phyloP scores from a whole-genome alignment of 2,329 filamentous ascomycete species.

The Aspergillus glaucus region DNA sequence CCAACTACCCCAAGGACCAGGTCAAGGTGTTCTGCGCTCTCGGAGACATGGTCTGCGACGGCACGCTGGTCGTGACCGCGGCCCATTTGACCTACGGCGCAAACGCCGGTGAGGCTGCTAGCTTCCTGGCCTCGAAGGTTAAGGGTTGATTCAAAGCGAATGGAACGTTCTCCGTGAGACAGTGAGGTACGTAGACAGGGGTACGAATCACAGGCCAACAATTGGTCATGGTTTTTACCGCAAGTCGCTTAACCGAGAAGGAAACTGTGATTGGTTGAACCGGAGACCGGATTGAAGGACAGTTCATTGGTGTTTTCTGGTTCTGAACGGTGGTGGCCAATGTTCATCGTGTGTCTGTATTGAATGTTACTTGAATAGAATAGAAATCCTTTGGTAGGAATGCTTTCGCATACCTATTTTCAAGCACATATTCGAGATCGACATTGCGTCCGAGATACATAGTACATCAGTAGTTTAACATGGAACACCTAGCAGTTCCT shows the following conservation, averaged over 20 bases:
- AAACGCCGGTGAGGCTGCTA: conserved; percentile 11
- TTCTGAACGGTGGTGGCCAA: background rate
- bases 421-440: background rate
- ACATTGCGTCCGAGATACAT: background rate
- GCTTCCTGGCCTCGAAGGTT: conserved; percentile 13
- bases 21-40: conserved; percentile 19
- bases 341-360: too few species aligned
- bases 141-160: background rate
- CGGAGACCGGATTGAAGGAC: background rate
- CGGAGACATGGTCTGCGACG: conserved; percentile 21
- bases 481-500: too few species aligned
- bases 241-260: background rate
- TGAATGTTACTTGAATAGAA: too few species aligned
- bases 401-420: too few species aligned
- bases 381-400: too few species aligned
- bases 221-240: background rate
- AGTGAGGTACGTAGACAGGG: background rate
- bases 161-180: too few species aligned
- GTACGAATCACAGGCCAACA: background rate
- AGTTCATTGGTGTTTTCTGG: background rate
- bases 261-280: background rate
- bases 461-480: too few species aligned
- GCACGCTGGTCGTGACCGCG: conserved; percentile 16
- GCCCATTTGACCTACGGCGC: conserved; percentile 18
- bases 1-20: conserved; percentile 16